Evolutionary conservation across 495 filamentous ascomycete genomes (phyloP), one percentile per base, ranked within the genome.

Genomic region (Hypomontagnella monticulosa): DNA sequence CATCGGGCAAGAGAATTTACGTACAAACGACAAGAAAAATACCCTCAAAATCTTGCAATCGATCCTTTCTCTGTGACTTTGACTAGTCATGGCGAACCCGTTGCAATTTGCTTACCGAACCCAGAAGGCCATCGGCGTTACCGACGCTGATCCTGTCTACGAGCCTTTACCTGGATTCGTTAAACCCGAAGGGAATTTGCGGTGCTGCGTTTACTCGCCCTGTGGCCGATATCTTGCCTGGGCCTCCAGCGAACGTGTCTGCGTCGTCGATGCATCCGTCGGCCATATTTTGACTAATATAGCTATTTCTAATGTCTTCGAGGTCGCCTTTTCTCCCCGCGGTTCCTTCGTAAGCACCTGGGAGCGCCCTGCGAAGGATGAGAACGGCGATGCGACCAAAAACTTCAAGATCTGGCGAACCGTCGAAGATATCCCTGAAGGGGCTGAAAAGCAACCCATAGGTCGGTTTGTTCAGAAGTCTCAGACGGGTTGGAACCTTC

Each of bases 401-500:
- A 99, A 99, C 75, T 81, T 98, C 59, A 98, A 97, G 82, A 88
- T 99, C 67, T 99, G 96, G 96, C 85, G 86, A 71, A 91, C 90
- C 33, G 75, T 90, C 50, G 89, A 87, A 65, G 82, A 85, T 1
- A 57, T 79, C 4, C 69, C 73, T 34, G 81, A 81, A 10, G 83
- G 78, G 48, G 78, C 72, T 43, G 88, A 92, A 69, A 87, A 90
- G 69, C 78, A 85, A 70, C 85, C 92, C n/a, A 85, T 97, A 33
- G 93, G 93, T 59, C 81, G 85, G 63, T 99, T 93, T 72, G 95
- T 99, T 66, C 94, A 99, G 77, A 97, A 97, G 80, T 90, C 86
- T 54, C 91, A 93, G 80, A 93, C 91, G 14, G 92, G 93, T 72
- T 99, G 94, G 95, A 97, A 97, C 78, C 82, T 98, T 73, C 96